phyloP scores from a whole-genome alignment of 2,329 filamentous ascomycete species.

The Plectosphaerella cucumerina region DNA sequence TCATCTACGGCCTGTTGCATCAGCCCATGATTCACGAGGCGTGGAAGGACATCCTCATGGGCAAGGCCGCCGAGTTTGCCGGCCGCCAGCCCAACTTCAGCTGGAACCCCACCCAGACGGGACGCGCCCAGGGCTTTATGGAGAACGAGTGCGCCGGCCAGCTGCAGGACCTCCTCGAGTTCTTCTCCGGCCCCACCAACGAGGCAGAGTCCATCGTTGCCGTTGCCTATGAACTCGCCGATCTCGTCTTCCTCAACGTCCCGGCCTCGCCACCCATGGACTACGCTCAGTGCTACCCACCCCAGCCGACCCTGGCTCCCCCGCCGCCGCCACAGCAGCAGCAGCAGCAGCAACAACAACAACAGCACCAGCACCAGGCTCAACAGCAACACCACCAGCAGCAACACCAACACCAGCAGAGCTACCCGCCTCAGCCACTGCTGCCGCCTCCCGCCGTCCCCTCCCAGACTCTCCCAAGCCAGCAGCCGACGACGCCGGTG shows the following conservation, averaged over 20 bases:
- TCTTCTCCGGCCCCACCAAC: slow-evolving; percentile 54
- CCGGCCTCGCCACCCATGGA: slow-evolving; percentile 14
- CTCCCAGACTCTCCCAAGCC: slow-evolving; percentile 12
- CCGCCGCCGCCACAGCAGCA: slow-evolving; percentile 12
- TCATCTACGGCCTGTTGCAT: slow-evolving; percentile 64
- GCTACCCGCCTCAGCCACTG: slow-evolving; percentile 10
- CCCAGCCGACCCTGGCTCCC: slow-evolving; percentile 5
- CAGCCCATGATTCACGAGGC: slow-evolving; percentile 58
- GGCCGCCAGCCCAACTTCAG: slow-evolving; percentile 55
- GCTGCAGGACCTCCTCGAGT: slow-evolving; percentile 61
- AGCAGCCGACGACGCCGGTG: slow-evolving; percentile 10
- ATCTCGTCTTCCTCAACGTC: slow-evolving; percentile 31
- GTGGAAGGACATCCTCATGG: slow-evolving; percentile 53
- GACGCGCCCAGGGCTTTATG: slow-evolving; percentile 52
- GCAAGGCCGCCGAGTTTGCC: slow-evolving; percentile 51
- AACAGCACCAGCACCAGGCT: background rate
- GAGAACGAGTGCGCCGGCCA: slow-evolving; percentile 61
- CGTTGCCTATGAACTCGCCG: slow-evolving; percentile 54
- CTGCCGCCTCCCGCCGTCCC: slow-evolving; percentile 13
- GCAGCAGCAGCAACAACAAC: slow-evolving; percentile 11
- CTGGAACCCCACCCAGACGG: slow-evolving; percentile 55
- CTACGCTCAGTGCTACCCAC: slow-evolving; percentile 12
- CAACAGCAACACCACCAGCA: slow-evolving; percentile 6
- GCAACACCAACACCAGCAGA: slow-evolving; percentile 5
- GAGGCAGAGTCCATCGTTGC: slow-evolving; percentile 54